Base-by-base conservation (phyloP, 1,284 basidiomycete species). In the Prillingera fragicola region DNA sequence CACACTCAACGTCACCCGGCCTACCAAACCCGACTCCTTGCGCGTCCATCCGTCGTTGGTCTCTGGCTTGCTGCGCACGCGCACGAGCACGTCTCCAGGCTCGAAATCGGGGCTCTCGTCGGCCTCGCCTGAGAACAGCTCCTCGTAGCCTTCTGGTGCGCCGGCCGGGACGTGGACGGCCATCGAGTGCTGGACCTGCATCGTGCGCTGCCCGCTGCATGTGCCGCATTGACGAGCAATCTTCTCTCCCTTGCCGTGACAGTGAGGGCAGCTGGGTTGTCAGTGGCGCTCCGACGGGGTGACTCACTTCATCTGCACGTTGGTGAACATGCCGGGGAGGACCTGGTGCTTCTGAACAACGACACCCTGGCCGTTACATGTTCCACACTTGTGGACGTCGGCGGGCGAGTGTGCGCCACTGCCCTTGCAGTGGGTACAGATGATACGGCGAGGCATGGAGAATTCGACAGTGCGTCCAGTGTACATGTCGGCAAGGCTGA, bases 91-190 rank as follows among this genome's bases (percentile, higher is more conserved):
- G 71, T 96, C 90, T 14, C 91, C 91, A 8, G 92, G 75, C 57
- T 92, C 88, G 82, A 83, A 91, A 53, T 95, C 91, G 5, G 87
- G 87, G 46, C 77, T 85, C 73, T 96, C 90, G 65, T 96, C 92
- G 31, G 85, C 86, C 67, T 95, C 90, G 18, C 88, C 88, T 56
- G 91, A 85, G 56, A 91, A 95, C 1, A 91, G 78, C 38, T 91
- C 80, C 67, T 96, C 87, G 61, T 86, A 83, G 0, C 87, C 89
- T 65, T 96, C 91, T 0, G 89, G 87, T 74, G 87, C 85, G 19
- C 91, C 92, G 5, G 80, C 79, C n/a, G 81, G 78, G 35, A 96
- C 79, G 49, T 85, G 81, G 33, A 86, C 84, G 17, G 82, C 81
- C 56, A 96, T 81, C 42, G 89, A 67, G 54, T 72, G 64, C 19